phyloP scores from a whole-genome alignment of 176 grass and related monocot genomes.

The Zea luxurians region DNA sequence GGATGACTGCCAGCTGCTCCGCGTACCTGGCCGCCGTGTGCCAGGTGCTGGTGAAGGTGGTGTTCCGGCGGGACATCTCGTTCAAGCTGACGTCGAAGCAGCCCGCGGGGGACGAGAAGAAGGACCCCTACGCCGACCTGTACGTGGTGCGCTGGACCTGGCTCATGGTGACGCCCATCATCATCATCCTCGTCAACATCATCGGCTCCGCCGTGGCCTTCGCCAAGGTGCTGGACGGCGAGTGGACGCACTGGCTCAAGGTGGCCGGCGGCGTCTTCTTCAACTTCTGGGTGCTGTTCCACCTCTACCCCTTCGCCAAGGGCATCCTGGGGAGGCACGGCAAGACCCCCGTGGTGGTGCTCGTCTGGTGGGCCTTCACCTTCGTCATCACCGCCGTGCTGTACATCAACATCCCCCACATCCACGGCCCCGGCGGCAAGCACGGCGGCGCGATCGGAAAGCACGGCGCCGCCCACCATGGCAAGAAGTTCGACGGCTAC shows the following conservation, averaged over 20 bases:
- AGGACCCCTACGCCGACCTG: conserved; percentile 87
- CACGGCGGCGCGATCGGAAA: neutral
- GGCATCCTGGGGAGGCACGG: conserved; percentile 77
- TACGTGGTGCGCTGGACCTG: conserved; percentile 78
- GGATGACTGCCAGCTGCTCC: conserved; percentile 86
- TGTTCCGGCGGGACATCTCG: conserved; percentile 77
- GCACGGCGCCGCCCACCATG: neutral
- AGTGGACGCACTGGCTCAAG: conserved; percentile 81
- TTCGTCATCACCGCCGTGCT: conserved; percentile 86
- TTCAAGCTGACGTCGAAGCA: conserved; percentile 81
- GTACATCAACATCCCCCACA: conserved; percentile 75
- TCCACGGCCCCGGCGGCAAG: conserved; percentile 30
- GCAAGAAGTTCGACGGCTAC: neutral
- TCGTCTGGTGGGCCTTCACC: conserved; percentile 85
- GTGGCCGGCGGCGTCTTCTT: conserved; percentile 88
- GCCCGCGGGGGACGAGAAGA: conserved; percentile 68
- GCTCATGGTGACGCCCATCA: conserved; percentile 64
- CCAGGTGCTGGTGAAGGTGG: conserved; percentile 79
- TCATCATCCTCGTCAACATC: conserved; percentile 81
- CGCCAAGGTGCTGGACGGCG: conserved; percentile 78
- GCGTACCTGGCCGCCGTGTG: conserved; percentile 80
- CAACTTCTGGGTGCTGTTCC: conserved; percentile 95
- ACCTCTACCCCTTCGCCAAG: conserved; percentile 89
- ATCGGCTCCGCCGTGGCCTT: conserved; percentile 74
- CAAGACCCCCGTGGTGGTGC: conserved; percentile 72